Base-by-base conservation (phyloP, 2,329 filamentous ascomycete species). In the Juglanconis oblonga region DNA sequence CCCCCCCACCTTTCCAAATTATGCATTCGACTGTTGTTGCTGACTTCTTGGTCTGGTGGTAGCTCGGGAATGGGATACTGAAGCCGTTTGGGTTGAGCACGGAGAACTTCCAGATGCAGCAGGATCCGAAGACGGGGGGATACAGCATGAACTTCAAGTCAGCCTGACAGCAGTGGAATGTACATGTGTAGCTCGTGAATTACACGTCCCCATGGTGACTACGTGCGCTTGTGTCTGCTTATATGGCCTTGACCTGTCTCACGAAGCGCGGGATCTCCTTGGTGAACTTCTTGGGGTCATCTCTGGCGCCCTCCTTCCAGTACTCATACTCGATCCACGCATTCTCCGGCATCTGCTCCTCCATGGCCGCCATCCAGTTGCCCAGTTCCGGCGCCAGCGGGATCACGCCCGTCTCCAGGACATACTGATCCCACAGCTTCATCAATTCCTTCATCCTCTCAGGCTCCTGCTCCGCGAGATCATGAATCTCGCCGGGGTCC, bases 1-100 rank as follows among this genome's bases (percentile, higher is more conserved):
- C n/a, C n/a, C n/a, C n/a, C n/a, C n/a, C n/a, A n/a, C n/a, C n/a
- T n/a, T n/a, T n/a, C n/a, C n/a, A n/a, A n/a, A n/a, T n/a, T n/a
- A n/a, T n/a, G n/a, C 7, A 38, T 4, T 36, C 24, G 8, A 50
- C 33, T 8, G 33, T 32, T 13, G 38, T 54, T 17, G 52, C 38
- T 57, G 51, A 52, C 44, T 32, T n/a, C n/a, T 17, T 32, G 13
- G 17, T 44, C 1, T 40, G 36, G 4, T 45, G 42, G 4, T 14
- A 60, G 52, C 78, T 99, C 62, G 95, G 95, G 0, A 97, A 99
- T 71, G 92, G 92, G 1, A 86, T 99, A 14, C 73, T 99, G 54
- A 96, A 90, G 71, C 94, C 94, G 0, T 98, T 98, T 78, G 95
- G 95, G 1, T 75, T 99, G 66, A 96, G 90, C 61, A 98, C 95